phyloP scores from a whole-genome alignment of 23 red algal species.

The Agarophyton chilense region DNA sequence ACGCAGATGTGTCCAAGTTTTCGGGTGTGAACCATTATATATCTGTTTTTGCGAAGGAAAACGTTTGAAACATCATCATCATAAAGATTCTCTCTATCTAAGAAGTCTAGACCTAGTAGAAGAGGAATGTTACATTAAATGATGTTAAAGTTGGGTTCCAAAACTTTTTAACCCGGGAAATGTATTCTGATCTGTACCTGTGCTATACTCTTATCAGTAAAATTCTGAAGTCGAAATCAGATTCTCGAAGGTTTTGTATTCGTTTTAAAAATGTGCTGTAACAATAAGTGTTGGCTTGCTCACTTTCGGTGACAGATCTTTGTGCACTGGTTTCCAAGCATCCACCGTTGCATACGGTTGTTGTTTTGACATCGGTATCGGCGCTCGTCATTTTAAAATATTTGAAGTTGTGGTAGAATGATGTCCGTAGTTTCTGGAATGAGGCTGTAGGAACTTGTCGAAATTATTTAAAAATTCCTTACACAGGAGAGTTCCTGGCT shows the following conservation, averaged over 20 bases:
- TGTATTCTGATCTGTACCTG: neutral
- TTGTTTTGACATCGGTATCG: too few species aligned
- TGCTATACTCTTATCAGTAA: neutral
- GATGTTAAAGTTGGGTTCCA: neutral
- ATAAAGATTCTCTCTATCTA: neutral
- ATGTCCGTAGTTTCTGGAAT: too few species aligned
- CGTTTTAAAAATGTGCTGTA: neutral
- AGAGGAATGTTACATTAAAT: neutral
- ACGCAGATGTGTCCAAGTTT: neutral
- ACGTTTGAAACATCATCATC: too few species aligned
- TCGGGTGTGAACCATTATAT: neutral
- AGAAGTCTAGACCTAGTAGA: neutral
- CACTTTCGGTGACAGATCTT: neutral
- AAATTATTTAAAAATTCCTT: too few species aligned
- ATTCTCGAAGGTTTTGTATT: neutral
- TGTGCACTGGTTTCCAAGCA: neutral
- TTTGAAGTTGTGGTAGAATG: too few species aligned
- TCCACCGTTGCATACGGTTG: neutral
- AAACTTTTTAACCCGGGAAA: neutral
- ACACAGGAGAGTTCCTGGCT: too few species aligned
- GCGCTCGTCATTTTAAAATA: too few species aligned
- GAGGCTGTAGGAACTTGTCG: too few species aligned
- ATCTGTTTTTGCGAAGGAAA: neutral
- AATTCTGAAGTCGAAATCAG: neutral
- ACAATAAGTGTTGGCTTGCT: neutral